These are phyloP conservation scores for Herpomyces periplanetae DNA, from an alignment of 2,329 filamentous ascomycete genomes.

Conservation along the genomic window DNA sequence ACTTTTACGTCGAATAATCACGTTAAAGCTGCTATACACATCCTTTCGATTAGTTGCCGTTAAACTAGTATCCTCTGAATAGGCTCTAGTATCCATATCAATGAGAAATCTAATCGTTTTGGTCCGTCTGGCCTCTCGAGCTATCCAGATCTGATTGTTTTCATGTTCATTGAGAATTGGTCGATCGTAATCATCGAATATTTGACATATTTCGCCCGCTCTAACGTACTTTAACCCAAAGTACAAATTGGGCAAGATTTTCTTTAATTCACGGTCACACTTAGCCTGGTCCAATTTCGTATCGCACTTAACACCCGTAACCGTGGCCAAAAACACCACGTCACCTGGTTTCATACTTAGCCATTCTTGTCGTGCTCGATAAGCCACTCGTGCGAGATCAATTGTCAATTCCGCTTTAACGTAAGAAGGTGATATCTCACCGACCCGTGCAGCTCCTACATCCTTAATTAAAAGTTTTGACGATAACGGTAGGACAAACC, in stretches of 20 bases:
- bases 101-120: constrained; percentile 30
- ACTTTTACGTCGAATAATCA: constrained; percentile 41
- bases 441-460: constrained; percentile 41
- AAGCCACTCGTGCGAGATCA: constrained; percentile 38
- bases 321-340: constrained; percentile 45
- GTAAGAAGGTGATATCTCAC: constrained; percentile 37
- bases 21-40: constrained; percentile 46
- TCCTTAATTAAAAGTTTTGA: constrained; percentile 59
- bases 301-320: too few relatives aligned
- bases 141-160: constrained; percentile 16
- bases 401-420: constrained; percentile 73
- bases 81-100: constrained; percentile 37
- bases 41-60: constrained; percentile 25
- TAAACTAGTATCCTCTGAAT: constrained; percentile 30
- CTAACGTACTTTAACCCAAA: too few relatives aligned
- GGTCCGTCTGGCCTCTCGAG: constrained; percentile 18
- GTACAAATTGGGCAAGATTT: too few relatives aligned
- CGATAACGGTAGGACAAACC: constrained; percentile 62
- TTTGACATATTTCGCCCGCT: too few relatives aligned
- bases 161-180: constrained; percentile 18
- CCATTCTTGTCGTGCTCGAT: constrained; percentile 47
- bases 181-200: constrained; percentile 49
- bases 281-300: too few relatives aligned
- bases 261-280: too few relatives aligned
- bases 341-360: constrained; percentile 54